Evolutionary conservation across 371 early-diverging fungal genomes (phyloP).

Genomic region (Massospora cicadina): DNA sequence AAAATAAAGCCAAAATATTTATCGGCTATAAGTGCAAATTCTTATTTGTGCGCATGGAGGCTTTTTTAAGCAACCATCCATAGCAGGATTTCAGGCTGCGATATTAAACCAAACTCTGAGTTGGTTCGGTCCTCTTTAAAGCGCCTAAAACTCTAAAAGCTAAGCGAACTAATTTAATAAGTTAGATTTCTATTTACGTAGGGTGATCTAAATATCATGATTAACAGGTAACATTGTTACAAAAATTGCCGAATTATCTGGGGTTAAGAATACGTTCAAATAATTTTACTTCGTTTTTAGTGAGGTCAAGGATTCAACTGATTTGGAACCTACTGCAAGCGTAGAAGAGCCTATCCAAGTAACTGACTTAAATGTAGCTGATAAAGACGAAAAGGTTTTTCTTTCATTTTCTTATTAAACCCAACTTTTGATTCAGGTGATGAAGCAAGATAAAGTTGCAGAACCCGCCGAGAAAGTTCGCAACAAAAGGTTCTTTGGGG

Average conservation of each 20-base stretch:
- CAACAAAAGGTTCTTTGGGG: background rate
- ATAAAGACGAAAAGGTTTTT: background rate
- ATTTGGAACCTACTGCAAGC: background rate
- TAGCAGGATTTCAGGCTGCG: too few relatives aligned
- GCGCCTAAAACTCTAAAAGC: background rate
- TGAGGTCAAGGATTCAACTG: background rate
- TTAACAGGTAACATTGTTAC: background rate
- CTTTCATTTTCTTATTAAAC: background rate
- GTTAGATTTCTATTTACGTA: background rate
- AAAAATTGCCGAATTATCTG: background rate
- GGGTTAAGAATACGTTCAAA: background rate
- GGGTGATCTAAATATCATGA: background rate
- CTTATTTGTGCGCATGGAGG: too few relatives aligned
- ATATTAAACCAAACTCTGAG: too few relatives aligned
- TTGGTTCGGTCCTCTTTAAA: too few relatives aligned
- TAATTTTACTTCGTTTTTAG: background rate
- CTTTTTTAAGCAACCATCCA: too few relatives aligned
- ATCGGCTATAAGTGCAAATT: too few relatives aligned
- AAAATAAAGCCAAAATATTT: too few relatives aligned
- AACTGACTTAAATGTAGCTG: background rate
- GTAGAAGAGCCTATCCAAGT: background rate
- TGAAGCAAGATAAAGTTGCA: background rate
- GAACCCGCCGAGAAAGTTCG: background rate
- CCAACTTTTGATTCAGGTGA: background rate
- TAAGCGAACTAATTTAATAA: background rate